These are phyloP conservation scores for Solanum boliviense DNA, from an alignment of 257 asterid genomes.

Conservation along the genomic window DNA sequence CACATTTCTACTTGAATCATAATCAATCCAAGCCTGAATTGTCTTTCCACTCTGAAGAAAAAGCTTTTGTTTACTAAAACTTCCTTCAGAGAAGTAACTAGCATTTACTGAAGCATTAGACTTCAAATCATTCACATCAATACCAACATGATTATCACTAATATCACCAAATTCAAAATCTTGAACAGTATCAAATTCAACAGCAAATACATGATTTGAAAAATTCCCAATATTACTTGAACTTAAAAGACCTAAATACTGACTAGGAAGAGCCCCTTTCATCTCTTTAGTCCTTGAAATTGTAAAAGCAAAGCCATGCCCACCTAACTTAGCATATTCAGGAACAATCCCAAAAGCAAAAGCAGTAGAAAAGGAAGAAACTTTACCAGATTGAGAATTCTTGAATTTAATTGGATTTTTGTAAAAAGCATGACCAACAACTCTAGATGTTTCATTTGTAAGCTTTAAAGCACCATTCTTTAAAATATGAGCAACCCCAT, in stretches of 20 bases:
- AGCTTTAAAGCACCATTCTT: conserved; percentile 42
- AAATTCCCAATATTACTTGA: conserved; percentile 26
- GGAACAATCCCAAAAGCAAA: conserved; percentile 65
- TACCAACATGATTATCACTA: conserved; percentile 64
- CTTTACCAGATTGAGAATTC: conserved; percentile 26
- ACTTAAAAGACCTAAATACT: conserved; percentile 52
- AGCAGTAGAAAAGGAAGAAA: conserved; percentile 51
- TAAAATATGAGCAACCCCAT: conserved; percentile 43
- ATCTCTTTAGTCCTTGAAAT: conserved; percentile 24
- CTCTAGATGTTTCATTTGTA: conserved; percentile 23
- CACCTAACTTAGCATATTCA: conserved; percentile 34
- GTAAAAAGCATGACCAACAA: conserved; percentile 53
- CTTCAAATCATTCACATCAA: conserved; percentile 39
- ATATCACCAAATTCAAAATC: conserved; percentile 44
- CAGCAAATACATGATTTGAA: conserved; percentile 62
- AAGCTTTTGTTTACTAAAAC: conserved; percentile 7
- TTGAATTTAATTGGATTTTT: conserved; percentile 33
- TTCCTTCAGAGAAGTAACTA: conserved; percentile 19
- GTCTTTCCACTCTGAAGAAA: conserved; percentile 36
- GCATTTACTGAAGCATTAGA: conserved; percentile 53
- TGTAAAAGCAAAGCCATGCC: conserved; percentile 65
- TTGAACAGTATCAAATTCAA: conserved; percentile 57
- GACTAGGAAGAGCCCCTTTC: conserved; percentile 36
- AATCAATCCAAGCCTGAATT: conserved; percentile 66
- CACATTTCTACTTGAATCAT: conserved; percentile 22